Base-by-base conservation (phyloP, 23 red algal species). In the Gracilariopsis chorda region DNA sequence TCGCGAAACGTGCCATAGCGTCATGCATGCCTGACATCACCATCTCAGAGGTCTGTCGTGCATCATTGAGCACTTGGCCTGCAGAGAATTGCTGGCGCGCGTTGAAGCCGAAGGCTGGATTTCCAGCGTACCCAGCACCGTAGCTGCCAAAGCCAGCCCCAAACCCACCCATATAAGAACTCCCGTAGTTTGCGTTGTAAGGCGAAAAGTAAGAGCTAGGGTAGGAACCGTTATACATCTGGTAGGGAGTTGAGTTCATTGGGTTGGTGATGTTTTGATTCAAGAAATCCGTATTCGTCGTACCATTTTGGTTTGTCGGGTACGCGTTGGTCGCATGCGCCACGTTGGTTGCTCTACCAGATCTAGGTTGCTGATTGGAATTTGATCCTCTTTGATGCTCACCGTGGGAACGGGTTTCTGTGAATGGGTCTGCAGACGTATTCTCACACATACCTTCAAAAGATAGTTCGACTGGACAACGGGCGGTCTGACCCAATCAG, bases 1-100 rank as follows among this genome's bases (percentile, higher is more conserved):
- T 87, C 6, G 97, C 97, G 42, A 99, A 88, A 32, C 88, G 62
- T 34, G 92, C 81, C 93, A 99, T 96, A 20, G 90, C 93, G 19
- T 91, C 53, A 42, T 99, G 97, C 63, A 99, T 46, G 19, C 67
- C 67, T 17, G 67, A 45, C 67, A 73, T 73, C 23, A 73, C 67
- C 67, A 73, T 73, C 20, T 73, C 67, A 20, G 67, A 73, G 1
- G 67, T 73, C 23, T 73, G 36, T 23, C 67, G 32, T 28, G 67
- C 67, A 25, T 24, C 67, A 24, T 73, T 24, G 4, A 73, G 67
- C 47, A 73, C 67, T 47, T 73, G 67, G 24, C 67, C 67, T 25
- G 67, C 67, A 13, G 67, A 73, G 29, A 73, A 33, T 25, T 73
- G 67, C 32, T 73, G 67, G 29, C 67, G 67, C 42, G 39, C 47